Conservation (phyloP, 1,139 yeast species). For the Yamadazyma atlantica region DNA sequence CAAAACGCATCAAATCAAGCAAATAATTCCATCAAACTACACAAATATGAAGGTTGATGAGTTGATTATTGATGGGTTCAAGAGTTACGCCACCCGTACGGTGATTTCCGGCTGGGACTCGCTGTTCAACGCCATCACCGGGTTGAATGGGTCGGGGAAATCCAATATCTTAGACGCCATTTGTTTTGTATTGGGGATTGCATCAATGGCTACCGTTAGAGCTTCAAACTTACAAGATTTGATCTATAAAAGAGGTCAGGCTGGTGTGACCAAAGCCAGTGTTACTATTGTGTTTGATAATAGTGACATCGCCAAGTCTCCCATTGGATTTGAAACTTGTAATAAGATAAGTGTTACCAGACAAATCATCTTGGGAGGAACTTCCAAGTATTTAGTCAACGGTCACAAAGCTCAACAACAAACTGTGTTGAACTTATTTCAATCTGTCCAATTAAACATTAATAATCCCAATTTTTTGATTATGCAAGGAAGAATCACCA, state of each 20-base stretch:
- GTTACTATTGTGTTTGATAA: constrained; percentile 96
- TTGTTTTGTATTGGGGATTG: constrained; percentile 96
- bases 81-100: constrained; percentile 95
- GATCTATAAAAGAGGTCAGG: constrained; percentile 95
- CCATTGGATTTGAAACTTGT: constrained; percentile 83
- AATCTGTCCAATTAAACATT: constrained; percentile 91
- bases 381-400: constrained; percentile 87
- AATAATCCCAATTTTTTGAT: constrained; percentile 95
- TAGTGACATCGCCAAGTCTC: constrained; percentile 69
- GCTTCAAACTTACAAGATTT: constrained; percentile 92
- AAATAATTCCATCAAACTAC: background rate
- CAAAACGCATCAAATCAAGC: background rate
- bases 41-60: constrained; percentile 87
- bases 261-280: constrained; percentile 96
- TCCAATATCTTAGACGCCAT: constrained; percentile 94
- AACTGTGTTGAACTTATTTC: constrained; percentile 86
- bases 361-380: constrained; percentile 88
- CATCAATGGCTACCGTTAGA: constrained; percentile 90
- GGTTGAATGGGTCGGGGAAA: constrained; percentile 96
- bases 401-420: constrained; percentile 97
- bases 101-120: constrained; percentile 95
- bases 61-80: constrained; percentile 94
- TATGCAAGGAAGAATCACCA: constrained; percentile 98
- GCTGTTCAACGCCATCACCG: constrained; percentile 96
- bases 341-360: constrained; percentile 88